These are phyloP conservation scores for Fusarium avenaceum DNA, from an alignment of 2,329 filamentous ascomycete genomes.

Conservation along the genomic window DNA sequence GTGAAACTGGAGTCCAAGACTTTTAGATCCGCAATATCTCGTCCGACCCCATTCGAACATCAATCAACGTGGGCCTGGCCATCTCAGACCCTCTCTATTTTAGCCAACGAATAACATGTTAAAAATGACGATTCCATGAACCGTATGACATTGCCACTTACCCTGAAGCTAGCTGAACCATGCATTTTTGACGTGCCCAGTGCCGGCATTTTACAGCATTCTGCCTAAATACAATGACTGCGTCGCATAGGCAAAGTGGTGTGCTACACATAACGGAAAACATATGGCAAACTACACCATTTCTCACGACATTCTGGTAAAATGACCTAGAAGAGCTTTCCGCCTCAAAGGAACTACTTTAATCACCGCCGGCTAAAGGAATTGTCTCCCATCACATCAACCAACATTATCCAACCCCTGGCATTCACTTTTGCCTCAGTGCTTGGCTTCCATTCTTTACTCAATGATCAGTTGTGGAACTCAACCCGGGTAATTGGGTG, in stretches of 20 bases:
- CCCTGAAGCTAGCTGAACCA: slow-evolving; percentile 18
- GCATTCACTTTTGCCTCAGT: slow-evolving; percentile 3
- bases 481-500: slow-evolving; percentile 42
- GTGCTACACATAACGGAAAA: slow-evolving; percentile 4
- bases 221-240: slow-evolving; percentile 27
- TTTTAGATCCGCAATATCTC: slow-evolving; percentile 61
- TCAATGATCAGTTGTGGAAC: slow-evolving; percentile 31
- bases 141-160: slow-evolving; percentile 14
- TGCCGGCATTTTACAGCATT: slow-evolving; percentile 15
- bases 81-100: slow-evolving; percentile 22
- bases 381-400: slow-evolving; percentile 5
- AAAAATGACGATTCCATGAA: slow-evolving; percentile 15
- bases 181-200: not conserved
- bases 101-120: slow-evolving; percentile 30
- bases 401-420: slow-evolving; percentile 13
- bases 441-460: slow-evolving; percentile 1
- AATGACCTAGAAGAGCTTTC: not conserved
- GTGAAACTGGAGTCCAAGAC: slow-evolving; percentile 80
- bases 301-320: slow-evolving; percentile 14
- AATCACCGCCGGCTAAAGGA: slow-evolving; percentile 25
- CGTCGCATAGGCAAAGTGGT: slow-evolving; percentile 1
- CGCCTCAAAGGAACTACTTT: not conserved
- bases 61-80: not conserved
- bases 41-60: not conserved
- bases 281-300: slow-evolving; percentile 9